Evolutionary conservation across 176 grass and related monocot species (phyloP).

Genomic region (Ampelocalamus luodianensis): DNA sequence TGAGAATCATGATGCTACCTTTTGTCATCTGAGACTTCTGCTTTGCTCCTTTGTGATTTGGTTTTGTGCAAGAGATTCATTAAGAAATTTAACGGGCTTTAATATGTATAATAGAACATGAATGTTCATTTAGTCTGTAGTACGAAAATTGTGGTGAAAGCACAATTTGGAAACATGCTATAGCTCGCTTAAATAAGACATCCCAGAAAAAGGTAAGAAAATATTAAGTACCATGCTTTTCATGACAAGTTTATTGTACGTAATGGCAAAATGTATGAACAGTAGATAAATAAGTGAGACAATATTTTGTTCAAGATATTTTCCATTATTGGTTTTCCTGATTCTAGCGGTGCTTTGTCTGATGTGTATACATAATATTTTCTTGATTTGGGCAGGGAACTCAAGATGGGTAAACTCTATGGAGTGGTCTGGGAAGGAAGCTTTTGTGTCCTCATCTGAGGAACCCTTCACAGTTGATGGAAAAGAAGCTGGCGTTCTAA

Average conservation of each 20-base stretch:
- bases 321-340: not conserved
- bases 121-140: not conserved
- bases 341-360: not conserved
- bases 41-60: slow-evolving; percentile 5
- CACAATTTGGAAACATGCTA: not conserved
- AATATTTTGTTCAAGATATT: not conserved
- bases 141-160: slow-evolving; percentile 22
- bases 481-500: slow-evolving; percentile 77
- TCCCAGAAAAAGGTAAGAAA: not conserved
- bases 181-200: not conserved
- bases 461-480: slow-evolving; percentile 66
- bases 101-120: not conserved
- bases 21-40: slow-evolving; percentile 7
- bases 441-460: slow-evolving; percentile 67
- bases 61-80: not conserved
- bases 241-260: not conserved
- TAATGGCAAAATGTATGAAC: not conserved
- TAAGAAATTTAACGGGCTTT: not conserved
- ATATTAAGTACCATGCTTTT: not conserved
- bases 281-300: not conserved
- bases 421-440: slow-evolving; percentile 86
- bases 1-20: not conserved
- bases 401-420: slow-evolving; percentile 96
- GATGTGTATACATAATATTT: not conserved
- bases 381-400: slow-evolving; percentile 59